These are phyloP conservation scores for Gelatoporia subvermispora DNA, from an alignment of 768 basidiomycete species.

Conservation along the genomic window DNA sequence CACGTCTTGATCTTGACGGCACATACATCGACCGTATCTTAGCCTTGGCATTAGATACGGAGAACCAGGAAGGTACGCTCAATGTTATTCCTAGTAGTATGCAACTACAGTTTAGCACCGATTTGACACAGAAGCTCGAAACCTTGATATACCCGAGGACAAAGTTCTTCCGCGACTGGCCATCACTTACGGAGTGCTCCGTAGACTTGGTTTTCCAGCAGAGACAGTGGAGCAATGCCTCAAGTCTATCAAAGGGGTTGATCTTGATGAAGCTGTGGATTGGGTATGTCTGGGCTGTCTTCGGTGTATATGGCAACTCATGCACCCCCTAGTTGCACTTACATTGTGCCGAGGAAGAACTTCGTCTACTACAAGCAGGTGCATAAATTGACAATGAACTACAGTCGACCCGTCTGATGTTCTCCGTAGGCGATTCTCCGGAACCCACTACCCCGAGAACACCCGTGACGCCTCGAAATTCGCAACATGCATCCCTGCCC, in stretches of 20 bases:
- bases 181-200: slow-evolving; percentile 75
- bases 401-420: background rate
- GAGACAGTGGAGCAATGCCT: slow-evolving; percentile 70
- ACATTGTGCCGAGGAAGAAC: slow-evolving; percentile 58
- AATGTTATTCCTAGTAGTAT: too few species aligned
- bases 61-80: slow-evolving; percentile 28
- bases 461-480: slow-evolving; percentile 6
- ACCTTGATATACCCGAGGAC: slow-evolving; percentile 58
- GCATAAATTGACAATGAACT: slow-evolving; percentile 5
- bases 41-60: slow-evolving; percentile 37
- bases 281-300: slow-evolving; percentile 57
- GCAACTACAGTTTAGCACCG: too few species aligned
- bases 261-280: slow-evolving; percentile 85
- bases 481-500: background rate
- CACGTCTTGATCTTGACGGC: slow-evolving; percentile 58
- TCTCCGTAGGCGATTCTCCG: background rate
- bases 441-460: slow-evolving; percentile 8
- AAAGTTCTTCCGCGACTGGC: slow-evolving; percentile 68
- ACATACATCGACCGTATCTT: slow-evolving; percentile 55
- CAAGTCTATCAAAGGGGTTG: slow-evolving; percentile 52
- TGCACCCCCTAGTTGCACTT: slow-evolving; percentile 53
- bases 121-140: slow-evolving; percentile 25
- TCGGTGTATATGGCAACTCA: background rate
- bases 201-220: slow-evolving; percentile 72
- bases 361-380: slow-evolving; percentile 36